phyloP scores from a whole-genome alignment of 768 basidiomycete genomes.

The Tricholoma hemisulphureum region DNA sequence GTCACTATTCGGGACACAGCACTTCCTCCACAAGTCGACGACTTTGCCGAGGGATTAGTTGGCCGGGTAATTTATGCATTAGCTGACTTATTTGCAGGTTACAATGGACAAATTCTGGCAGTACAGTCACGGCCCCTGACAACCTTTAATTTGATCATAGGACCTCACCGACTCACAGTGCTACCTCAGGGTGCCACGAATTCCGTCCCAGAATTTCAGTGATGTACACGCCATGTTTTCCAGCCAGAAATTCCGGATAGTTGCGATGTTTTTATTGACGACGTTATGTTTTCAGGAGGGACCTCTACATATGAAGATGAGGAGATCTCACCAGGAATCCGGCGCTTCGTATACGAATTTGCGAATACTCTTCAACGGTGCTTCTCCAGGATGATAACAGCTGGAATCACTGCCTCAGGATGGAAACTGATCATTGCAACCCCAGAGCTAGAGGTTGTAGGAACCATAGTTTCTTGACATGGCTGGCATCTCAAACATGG shows the following conservation, averaged over 20 bases:
- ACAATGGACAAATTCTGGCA: not conserved
- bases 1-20: not conserved
- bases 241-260: constrained; percentile 10
- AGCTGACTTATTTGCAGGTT: constrained; percentile 8
- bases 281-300: constrained; percentile 18
- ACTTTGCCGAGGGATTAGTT: constrained; percentile 11
- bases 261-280: constrained; percentile 20
- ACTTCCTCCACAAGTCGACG: constrained; percentile 3
- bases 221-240: constrained; percentile 13
- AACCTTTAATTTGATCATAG: constrained; percentile 28
- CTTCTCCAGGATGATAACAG: constrained; percentile 16
- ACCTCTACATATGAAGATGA: constrained; percentile 13
- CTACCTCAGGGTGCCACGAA: constrained; percentile 37
- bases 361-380: constrained; percentile 18
- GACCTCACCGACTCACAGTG: too few species aligned
- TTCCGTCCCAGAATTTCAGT: constrained; percentile 33
- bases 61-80: constrained; percentile 2
- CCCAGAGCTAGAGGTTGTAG: constrained; percentile 25
- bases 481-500: constrained; percentile 29
- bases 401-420: constrained; percentile 34
- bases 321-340: constrained; percentile 20
- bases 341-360: constrained; percentile 29
- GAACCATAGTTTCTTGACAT: constrained; percentile 22
- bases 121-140: constrained; percentile 17
- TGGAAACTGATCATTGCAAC: constrained; percentile 25